Conservation (phyloP, 2,329 filamentous ascomycete genomes). For the Penicillium frequentans region DNA sequence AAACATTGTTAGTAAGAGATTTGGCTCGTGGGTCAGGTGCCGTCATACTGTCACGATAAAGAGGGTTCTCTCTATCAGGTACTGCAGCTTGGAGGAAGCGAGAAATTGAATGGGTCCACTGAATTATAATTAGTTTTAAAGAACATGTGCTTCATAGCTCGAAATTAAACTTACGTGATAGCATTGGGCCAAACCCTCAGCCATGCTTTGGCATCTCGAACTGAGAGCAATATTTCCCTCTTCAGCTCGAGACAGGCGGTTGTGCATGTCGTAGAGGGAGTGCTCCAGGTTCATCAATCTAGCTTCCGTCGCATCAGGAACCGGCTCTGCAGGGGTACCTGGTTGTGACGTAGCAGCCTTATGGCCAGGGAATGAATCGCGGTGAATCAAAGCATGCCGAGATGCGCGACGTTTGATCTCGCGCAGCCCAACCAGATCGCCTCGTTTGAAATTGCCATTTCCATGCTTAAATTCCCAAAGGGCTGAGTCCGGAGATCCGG, state of each 20-base stretch:
- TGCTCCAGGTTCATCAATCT: conserved; percentile 77
- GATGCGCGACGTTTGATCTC: conserved; percentile 96
- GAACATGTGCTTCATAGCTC: not conserved
- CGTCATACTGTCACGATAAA: conserved; percentile 77
- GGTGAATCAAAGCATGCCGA: conserved; percentile 86
- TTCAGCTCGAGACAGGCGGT: conserved; percentile 76
- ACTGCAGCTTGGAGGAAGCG: conserved; percentile 71
- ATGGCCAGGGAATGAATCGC: conserved; percentile 79
- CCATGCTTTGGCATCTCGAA: conserved; percentile 75
- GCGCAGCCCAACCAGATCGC: conserved; percentile 83
- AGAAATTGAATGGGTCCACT: conserved; percentile 84
- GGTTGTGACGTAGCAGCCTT: conserved; percentile 76
- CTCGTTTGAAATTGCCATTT: conserved; percentile 93
- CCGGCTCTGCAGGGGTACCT: conserved; percentile 79
- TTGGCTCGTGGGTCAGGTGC: not conserved
- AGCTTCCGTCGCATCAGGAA: conserved; percentile 75
- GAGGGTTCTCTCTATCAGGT: conserved; percentile 70
- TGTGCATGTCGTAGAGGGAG: conserved; percentile 75
- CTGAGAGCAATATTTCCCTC: conserved; percentile 78
- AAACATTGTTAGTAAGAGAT: conserved; percentile 14
- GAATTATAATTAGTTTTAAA: not conserved
- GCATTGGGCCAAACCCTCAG: conserved; percentile 75
- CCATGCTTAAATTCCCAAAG: conserved; percentile 99
- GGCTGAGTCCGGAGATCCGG: conserved; percentile 86
- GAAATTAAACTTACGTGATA: conserved; percentile 55